Conservation (phyloP, 257 asterid genomes). For the Solanum piurae region DNA sequence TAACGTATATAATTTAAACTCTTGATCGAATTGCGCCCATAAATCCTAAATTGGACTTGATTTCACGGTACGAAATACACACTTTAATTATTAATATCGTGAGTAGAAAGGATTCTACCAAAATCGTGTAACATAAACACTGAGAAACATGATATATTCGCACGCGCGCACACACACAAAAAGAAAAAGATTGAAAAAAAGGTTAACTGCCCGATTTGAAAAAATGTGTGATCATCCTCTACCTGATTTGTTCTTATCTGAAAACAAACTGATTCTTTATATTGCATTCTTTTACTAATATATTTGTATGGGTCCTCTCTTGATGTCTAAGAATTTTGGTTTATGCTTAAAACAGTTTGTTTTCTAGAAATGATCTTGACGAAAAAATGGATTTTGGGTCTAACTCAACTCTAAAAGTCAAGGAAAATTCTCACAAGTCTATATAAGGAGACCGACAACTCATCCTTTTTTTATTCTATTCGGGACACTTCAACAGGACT, state of each 20-base stretch:
- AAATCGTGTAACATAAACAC: neutral
- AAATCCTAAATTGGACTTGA: neutral
- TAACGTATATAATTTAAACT: neutral
- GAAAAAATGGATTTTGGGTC: rapidly evolving
- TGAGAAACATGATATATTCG: neutral
- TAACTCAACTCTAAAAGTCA: neutral
- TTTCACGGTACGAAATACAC: neutral
- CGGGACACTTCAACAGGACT: neutral
- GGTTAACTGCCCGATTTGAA: neutral
- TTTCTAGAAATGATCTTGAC: neutral
- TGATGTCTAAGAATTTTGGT: neutral
- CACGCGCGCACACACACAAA: neutral
- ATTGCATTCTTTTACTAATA: neutral
- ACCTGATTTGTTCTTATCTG: neutral
- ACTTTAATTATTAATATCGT: neutral
- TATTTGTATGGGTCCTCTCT: neutral
- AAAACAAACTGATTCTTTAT: neutral
- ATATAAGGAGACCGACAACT: neutral
- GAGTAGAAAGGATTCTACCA: neutral
- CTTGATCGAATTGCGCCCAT: neutral
- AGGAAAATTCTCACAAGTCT: neutral
- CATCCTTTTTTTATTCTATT: neutral
- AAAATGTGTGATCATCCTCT: neutral
- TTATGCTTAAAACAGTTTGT: neutral
- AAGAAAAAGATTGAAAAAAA: neutral